These are phyloP conservation scores for Medicago ruthenica DNA, from an alignment of 306 rosid genomes.

Conservation along the genomic window DNA sequence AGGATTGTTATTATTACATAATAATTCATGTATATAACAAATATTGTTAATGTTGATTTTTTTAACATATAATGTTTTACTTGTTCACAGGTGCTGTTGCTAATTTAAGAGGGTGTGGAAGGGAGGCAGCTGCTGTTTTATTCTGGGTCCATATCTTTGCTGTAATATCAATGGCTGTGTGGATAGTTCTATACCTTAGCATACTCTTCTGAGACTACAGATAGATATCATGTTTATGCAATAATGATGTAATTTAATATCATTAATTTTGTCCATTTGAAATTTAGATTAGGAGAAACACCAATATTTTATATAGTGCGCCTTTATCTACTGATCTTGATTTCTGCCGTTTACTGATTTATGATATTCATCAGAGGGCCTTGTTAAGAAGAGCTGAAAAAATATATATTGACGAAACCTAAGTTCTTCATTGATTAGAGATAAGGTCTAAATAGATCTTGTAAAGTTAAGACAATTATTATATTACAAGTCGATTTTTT, in stretches of 20 bases:
- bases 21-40: not conserved
- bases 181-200: conserved; percentile 78
- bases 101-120: conserved; percentile 95
- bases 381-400: conserved; percentile 15
- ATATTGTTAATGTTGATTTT: not conserved
- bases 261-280: conserved; percentile 35
- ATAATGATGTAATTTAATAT: conserved; percentile 25
- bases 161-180: conserved; percentile 86
- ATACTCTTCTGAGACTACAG: conserved; percentile 67
- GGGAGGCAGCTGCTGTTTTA: conserved; percentile 87
- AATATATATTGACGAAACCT: not conserved
- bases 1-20: not conserved
- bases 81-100: conserved; percentile 87
- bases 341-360: conserved; percentile 12
- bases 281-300: conserved; percentile 34
- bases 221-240: conserved; percentile 16
- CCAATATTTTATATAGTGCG: not conserved
- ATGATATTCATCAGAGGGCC: conserved; percentile 12
- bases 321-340: not conserved
- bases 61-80: conserved; percentile 10
- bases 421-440: not conserved
- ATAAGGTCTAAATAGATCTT: not conserved
- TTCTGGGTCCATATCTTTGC: conserved; percentile 99
- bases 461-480: not conserved
- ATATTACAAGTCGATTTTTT: not conserved